Evolutionary conservation across 179 eudicot genomes (phyloP), one percentile per base, ranked within the genome.

Genomic region (Beta corolliflora): DNA sequence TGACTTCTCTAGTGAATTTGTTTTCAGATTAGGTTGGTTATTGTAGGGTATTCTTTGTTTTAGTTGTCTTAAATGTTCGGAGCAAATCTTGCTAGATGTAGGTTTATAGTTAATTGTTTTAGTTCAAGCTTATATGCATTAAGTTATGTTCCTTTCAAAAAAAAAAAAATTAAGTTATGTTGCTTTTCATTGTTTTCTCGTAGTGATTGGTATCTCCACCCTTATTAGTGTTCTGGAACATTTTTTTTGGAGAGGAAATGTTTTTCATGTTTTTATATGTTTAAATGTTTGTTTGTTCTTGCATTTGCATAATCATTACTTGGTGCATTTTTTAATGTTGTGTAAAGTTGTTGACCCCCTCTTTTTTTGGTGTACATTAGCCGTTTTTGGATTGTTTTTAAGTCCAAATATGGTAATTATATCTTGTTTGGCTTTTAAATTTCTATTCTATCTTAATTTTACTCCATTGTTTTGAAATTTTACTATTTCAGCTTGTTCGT

Each of bases 371-470:
- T 86, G 72, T 78, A 46, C 80, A 14, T 86, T 81, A 87, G 82
- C 84, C 50, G 41, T 54, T 75, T 76, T 41, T 88, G 94, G 90
- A 86, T 81, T 85, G 81, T 85, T 84, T 86, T 83, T 76, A 94
- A 96, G 98, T 72, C 99, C 99, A 64, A 96, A 96, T 86, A 90
- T 96, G 98, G 98, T 96, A 89, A 85, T 65, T 83, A n/a, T 84
- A 15, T 46, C 46, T 4, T 44, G 0, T 48, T 65, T 55, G n/a
- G n/a, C 55, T 69, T 53, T 29, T 23, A 6, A 36, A 21, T 25
- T 73, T 29, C n/a, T 58, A 31, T 18, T 3, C 18, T 54, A 19
- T 5, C 56, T 54, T 11, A 5, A 48, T 9, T 12, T 44, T 55
- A 7, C 14, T 19, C 19, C 29, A 19, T 12, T 56, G n/a, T 5